phyloP scores from a whole-genome alignment of 2,329 filamentous ascomycete genomes.

The Colletotrichum tanaceti region DNA sequence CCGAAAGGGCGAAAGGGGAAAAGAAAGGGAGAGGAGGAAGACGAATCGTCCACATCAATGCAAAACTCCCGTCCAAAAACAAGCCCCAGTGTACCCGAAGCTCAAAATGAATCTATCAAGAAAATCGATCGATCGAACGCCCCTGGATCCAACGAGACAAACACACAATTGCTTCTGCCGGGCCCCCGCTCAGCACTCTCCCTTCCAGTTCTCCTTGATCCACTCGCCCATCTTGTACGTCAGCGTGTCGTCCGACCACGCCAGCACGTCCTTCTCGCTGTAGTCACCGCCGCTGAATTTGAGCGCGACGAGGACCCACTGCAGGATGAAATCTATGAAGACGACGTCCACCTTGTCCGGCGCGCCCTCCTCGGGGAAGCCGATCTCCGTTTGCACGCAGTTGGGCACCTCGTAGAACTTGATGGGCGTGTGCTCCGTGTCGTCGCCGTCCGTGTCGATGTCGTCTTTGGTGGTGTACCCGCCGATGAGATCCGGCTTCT shows the following conservation, averaged over 20 bases:
- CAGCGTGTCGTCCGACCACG: constrained; percentile 66
- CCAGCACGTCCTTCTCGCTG: constrained; percentile 57
- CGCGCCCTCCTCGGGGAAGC: constrained; percentile 65
- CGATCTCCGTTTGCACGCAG: constrained; percentile 77
- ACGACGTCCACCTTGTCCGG: constrained; percentile 86
- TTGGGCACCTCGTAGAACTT: constrained; percentile 84
- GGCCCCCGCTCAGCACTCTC: constrained; percentile 53
- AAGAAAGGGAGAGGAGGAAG: neutral
- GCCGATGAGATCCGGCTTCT: constrained; percentile 59
- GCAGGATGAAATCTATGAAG: constrained; percentile 91
- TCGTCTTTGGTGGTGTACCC: constrained; percentile 95
- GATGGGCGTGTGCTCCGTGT: constrained; percentile 83
- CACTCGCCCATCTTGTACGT: constrained; percentile 67
- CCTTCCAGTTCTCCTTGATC: constrained; percentile 70
- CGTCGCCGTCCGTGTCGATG: constrained; percentile 84
- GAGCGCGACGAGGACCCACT: constrained; percentile 81
- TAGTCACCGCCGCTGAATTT: constrained; percentile 68
- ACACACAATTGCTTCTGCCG: neutral
- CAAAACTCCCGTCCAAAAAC: constrained; percentile 17
- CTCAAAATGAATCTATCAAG: constrained; percentile 1
- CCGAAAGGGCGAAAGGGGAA: constrained; percentile 4
- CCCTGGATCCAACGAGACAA: neutral
- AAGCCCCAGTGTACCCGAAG: neutral
- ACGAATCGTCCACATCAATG: neutral
- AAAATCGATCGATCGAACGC: neutral